Evolutionary conservation across 1,284 basidiomycete species (phyloP), one percentile per base, ranked within the genome.

Genomic region (Cutaneotrichosporon dermatis): DNA sequence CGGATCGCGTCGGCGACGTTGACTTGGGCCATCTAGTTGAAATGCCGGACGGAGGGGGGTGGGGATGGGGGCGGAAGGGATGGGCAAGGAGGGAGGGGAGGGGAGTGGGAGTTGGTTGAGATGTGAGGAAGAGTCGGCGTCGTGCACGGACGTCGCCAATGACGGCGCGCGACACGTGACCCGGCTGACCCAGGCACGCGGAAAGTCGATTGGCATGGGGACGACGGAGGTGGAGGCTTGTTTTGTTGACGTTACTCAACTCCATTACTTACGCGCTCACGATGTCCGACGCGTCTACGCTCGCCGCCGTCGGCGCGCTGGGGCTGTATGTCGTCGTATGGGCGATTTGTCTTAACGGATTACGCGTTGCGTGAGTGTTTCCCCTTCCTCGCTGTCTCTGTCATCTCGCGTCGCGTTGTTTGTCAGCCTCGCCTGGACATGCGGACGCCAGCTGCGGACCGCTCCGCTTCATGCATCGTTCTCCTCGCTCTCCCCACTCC

Each of bases 321-420:
- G 58, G 57, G 40, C 58, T 92, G 85, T 97, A 92, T 73, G 60
- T 76, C 4, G 72, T 82, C 37, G 73, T 96, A 50, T 94, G 89
- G 88, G 76, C 80, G 6, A 74, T 97, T 35, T 85, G 88, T 42
- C 73, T 92, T 0, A 70, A 94, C 10, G 94, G 93, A 6, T 89
- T 89, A 68, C 72, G 81, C 50, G 82, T 84, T 53, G 92, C 90
- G 90, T 94, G 74, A 76, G 90, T 83, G 44, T 25, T 25, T 25
- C 2, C 3, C 25, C 25, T 25, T 25, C 25, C 25, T 25, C 25
- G 25, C 25, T 25, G 25, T 25, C 25, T 25, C 25, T 25, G 25
- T 25, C 25, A 25, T 25, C 25, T 25, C 25, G 25, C 25, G 25
- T 25, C 45, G n/a, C 16, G 49, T 59, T 0, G 12, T 12, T 25